Percentiles rank a stretch among this genome's conserved stretches.
Evolutionary conservation across 83 land plant genomes (phyloP).

Genomic region (Diphasiastrum complanatum): DNA sequence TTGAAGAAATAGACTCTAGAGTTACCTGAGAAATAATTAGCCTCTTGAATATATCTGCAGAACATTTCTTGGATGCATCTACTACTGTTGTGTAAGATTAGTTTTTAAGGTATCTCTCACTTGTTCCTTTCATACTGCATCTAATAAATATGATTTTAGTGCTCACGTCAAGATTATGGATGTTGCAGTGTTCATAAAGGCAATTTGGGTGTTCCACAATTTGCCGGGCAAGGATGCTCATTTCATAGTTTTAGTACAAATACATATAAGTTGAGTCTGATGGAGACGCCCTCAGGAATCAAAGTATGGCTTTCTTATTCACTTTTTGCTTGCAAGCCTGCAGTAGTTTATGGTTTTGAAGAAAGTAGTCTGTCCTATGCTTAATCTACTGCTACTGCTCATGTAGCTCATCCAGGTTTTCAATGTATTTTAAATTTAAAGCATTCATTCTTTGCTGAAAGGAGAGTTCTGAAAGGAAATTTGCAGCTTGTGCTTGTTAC

Average conservation of each 20-base stretch:
- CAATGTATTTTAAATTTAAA: too few relatives aligned
- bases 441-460: too few relatives aligned
- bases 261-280: constrained; percentile 89
- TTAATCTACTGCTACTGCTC: not conserved
- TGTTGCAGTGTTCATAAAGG: constrained; percentile 68
- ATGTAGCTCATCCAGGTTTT: too few relatives aligned
- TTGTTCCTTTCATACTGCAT: too few relatives aligned
- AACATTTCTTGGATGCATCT: too few relatives aligned
- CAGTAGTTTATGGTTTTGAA: not conserved
- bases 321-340: not conserved
- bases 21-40: too few relatives aligned
- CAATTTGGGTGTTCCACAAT: constrained; percentile 72
- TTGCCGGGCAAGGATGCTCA: constrained; percentile 90
- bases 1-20: too few relatives aligned
- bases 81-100: too few relatives aligned
- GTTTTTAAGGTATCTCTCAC: constrained; percentile 6
- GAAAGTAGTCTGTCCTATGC: not conserved
- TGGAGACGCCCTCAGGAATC: constrained; percentile 93
- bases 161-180: too few relatives aligned
- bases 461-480: too few relatives aligned
- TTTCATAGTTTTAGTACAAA: constrained; percentile 90
- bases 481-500: constrained; percentile 72
- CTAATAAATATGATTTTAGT: too few relatives aligned
- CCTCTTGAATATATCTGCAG: too few relatives aligned
- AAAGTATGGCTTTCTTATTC: constrained; percentile 41